A percentile compares a stretch with the other conserved stretches of the same genome.
phyloP scores from a whole-genome alignment of 441 rosid genomes.

The Populus hybrid region DNA sequence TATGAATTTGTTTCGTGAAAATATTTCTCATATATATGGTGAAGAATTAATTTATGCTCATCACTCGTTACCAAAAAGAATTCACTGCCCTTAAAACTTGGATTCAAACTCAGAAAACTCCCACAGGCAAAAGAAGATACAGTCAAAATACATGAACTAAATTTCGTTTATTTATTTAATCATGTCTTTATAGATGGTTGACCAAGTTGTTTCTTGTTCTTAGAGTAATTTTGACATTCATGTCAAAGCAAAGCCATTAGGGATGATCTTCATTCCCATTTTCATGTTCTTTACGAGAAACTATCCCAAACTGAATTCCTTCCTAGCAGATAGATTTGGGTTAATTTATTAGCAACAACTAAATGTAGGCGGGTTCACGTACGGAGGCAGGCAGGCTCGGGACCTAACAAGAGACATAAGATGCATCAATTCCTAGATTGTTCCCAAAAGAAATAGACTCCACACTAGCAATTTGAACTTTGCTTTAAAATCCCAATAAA shows the following conservation, averaged over 20 bases:
- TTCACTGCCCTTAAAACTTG: not conserved
- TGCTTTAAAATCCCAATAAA: conserved; percentile 24
- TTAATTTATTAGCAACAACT: not conserved
- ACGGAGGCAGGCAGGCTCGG: not conserved
- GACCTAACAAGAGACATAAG: conserved; percentile 17
- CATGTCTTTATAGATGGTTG: not conserved
- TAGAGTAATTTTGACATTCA: not conserved
- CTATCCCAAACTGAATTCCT: not conserved
- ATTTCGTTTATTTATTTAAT: not conserved
- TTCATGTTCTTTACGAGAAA: not conserved
- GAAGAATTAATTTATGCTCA: not conserved
- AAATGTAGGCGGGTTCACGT: not conserved
- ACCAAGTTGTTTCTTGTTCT: not conserved
- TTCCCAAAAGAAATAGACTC: conserved; percentile 9
- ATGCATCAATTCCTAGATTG: conserved; percentile 28
- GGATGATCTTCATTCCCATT: not conserved
- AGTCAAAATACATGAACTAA: not conserved
- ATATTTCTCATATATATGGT: not conserved
- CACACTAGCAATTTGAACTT: not conserved
- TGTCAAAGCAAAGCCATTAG: not conserved
- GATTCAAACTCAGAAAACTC: not conserved
- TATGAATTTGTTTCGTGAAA: not conserved
- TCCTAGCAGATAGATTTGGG: not conserved
- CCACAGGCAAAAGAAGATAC: not conserved
- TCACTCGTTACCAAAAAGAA: not conserved